Percentiles rank a stretch among this genome's conserved stretches.
Evolutionary conservation across 2,329 filamentous ascomycete species (phyloP).

Genomic region (Arachnomyces sp.): DNA sequence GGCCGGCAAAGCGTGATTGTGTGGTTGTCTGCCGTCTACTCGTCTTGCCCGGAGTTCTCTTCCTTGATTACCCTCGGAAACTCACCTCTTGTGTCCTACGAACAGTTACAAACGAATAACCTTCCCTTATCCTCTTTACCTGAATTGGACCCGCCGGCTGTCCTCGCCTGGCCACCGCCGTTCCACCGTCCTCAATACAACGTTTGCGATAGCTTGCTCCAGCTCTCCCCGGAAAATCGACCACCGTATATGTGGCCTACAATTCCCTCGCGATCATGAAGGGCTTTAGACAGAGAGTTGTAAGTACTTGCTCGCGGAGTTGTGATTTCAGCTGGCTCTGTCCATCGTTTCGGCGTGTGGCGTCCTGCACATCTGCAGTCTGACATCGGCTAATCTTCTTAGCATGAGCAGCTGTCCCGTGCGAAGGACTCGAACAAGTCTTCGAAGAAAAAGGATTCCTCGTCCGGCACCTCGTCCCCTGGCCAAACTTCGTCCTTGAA

Average conservation of each 20-base stretch:
- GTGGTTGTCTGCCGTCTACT: too few relatives aligned
- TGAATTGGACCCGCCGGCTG: neutral
- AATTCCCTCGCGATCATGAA: slow-evolving; percentile 64
- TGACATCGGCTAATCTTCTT: slow-evolving; percentile 39
- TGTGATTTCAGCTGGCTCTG: slow-evolving; percentile 5
- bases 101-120: too few relatives aligned
- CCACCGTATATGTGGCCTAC: slow-evolving; percentile 30
- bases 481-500: slow-evolving; percentile 49
- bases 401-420: slow-evolving; percentile 80
- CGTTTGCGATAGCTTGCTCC: slow-evolving; percentile 28
- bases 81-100: too few relatives aligned
- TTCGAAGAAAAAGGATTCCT: slow-evolving; percentile 54
- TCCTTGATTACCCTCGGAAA: too few relatives aligned
- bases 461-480: slow-evolving; percentile 69
- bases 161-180: neutral
- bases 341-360: too few relatives aligned
- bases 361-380: neutral
- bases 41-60: too few relatives aligned
- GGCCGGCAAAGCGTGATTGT: too few relatives aligned
- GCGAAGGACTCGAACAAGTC: slow-evolving; percentile 83
- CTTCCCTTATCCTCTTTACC: neutral
- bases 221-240: slow-evolving; percentile 24
- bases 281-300: slow-evolving; percentile 94
- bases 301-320: slow-evolving; percentile 47
- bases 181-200: slow-evolving; percentile 17